A percentile compares a stretch with the other conserved stretches of the same genome.
Conservation (phyloP, 2,329 filamentous ascomycete species). For the Coniochaeta sp. region DNA sequence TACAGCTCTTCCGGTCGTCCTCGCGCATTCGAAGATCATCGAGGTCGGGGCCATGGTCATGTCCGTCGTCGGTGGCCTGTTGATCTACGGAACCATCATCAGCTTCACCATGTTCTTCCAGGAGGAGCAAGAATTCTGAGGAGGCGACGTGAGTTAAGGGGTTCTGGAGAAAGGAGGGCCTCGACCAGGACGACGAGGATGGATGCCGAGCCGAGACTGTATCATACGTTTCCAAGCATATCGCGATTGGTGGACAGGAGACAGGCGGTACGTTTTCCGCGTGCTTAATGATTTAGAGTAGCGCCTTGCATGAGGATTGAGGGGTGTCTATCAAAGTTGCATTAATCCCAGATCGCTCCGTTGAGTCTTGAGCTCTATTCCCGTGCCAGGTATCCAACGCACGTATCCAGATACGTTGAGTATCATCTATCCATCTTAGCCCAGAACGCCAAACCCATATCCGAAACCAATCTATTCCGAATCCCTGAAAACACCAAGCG, state of each 20-base stretch:
- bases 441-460: constrained; percentile 1
- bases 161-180: too few relatives aligned
- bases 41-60: constrained; percentile 82
- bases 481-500: constrained; percentile 42
- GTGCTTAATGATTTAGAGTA: not conserved
- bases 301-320: not conserved
- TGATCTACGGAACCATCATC: constrained; percentile 98
- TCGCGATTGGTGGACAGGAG: not conserved
- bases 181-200: not conserved
- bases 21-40: constrained; percentile 84
- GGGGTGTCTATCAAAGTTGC: not conserved
- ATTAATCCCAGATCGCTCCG: constrained; percentile 7
- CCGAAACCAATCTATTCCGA: constrained; percentile 4
- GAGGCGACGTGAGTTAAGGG: not conserved
- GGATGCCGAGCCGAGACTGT: not conserved
- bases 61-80: constrained; percentile 83
- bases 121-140: constrained; percentile 88
- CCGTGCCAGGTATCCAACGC: not conserved
- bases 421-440: constrained; percentile 9
- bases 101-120: constrained; percentile 98
- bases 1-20: constrained; percentile 75
- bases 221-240: not conserved
- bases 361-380: constrained; percentile 13
- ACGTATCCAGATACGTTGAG: constrained; percentile 14
- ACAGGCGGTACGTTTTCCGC: not conserved